A percentile compares a stretch with the other conserved stretches of the same genome.
Conservation (phyloP, 495 filamentous ascomycete species). For the Xylaria grammica region DNA sequence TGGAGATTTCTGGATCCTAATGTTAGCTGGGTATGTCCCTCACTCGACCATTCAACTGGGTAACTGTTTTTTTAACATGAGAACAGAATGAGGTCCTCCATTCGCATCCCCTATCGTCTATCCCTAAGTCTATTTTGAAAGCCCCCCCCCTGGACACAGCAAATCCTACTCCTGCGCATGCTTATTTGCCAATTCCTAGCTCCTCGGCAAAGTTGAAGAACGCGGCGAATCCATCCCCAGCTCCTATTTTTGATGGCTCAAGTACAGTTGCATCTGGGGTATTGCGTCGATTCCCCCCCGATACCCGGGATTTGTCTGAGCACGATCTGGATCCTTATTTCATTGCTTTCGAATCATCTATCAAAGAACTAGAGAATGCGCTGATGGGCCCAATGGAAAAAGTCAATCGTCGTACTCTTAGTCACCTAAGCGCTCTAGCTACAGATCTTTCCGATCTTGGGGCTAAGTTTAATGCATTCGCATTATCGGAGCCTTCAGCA, state of each 20-base stretch:
- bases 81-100: conserved; percentile 87
- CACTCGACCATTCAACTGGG: neutral
- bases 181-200: conserved; percentile 84
- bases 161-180: conserved; percentile 86
- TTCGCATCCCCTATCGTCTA: conserved; percentile 84
- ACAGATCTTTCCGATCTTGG: conserved; percentile 91
- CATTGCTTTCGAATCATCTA: conserved; percentile 83
- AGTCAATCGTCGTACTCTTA: conserved; percentile 87
- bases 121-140: conserved; percentile 92
- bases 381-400: conserved; percentile 93
- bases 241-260: conserved; percentile 38
- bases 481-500: conserved; percentile 84
- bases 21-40: conserved; percentile 87
- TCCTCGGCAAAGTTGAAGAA: conserved; percentile 83
- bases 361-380: conserved; percentile 83
- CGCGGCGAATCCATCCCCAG: conserved; percentile 49
- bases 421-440: conserved; percentile 79
- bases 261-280: conserved; percentile 66
- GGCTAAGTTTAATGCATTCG: conserved; percentile 95
- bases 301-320: conserved; percentile 75
- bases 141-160: conserved; percentile 92
- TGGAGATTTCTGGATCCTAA: conserved; percentile 98
- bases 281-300: conserved; percentile 83
- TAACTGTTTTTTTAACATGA: conserved; percentile 38
- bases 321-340: conserved; percentile 96